Evolutionary conservation across 192 early-diverging fungal species (phyloP).

Genomic region (Jimgerdemannia flammicorona): DNA sequence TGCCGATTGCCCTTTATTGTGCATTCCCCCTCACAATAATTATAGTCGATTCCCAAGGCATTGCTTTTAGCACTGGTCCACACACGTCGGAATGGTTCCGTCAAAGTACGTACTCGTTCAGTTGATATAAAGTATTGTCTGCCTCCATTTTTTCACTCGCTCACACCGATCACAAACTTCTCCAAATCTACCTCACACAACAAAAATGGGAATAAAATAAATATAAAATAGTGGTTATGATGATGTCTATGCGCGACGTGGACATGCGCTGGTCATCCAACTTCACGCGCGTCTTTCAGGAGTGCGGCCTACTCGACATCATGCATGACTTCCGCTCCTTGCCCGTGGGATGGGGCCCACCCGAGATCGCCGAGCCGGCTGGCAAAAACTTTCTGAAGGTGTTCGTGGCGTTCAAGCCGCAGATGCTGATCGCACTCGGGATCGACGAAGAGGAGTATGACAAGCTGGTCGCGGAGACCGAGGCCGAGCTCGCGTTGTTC

Average conservation of each 20-base stretch:
- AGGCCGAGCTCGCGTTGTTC: not conserved
- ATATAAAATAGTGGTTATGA: not conserved
- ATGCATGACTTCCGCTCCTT: not conserved
- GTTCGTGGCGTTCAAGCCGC: not conserved
- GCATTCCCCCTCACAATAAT: too few relatives aligned
- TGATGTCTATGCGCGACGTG: not conserved
- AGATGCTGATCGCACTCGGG: not conserved
- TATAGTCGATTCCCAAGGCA: not conserved
- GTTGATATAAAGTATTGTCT: not conserved
- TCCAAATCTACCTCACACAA: too few relatives aligned
- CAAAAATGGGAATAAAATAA: too few relatives aligned
- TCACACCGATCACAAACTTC: too few relatives aligned
- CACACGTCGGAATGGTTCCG: not conserved
- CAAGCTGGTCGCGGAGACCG: not conserved
- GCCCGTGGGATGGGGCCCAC: not conserved
- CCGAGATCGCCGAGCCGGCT: not conserved
- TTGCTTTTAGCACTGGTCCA: not conserved
- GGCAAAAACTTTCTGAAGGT: not conserved
- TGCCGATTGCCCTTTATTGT: too few relatives aligned
- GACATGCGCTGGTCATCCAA: not conserved
- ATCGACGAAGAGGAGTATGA: not conserved
- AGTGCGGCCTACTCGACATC: not conserved
- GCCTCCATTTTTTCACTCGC: too few relatives aligned
- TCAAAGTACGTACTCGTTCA: not conserved
- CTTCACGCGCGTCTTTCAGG: not conserved